A percentile compares a stretch with the other conserved stretches of the same genome.
Evolutionary conservation across 1,139 yeast species (phyloP).

Genomic region (Hansenula lynferdii): DNA sequence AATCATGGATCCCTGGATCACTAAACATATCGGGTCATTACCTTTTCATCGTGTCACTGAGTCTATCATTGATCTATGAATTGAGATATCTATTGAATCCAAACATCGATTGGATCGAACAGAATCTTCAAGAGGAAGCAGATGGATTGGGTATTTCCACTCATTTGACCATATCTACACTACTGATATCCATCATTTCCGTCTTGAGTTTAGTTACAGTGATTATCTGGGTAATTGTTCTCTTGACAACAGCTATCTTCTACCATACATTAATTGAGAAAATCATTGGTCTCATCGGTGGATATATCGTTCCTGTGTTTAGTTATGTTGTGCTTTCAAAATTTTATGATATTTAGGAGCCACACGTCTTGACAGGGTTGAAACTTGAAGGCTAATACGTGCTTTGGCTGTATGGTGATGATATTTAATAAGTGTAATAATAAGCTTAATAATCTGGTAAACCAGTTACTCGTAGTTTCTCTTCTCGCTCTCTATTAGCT

Average conservation of each 20-base stretch:
- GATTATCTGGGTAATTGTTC: constrained; percentile 37
- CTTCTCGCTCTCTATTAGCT: too few species aligned
- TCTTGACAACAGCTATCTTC: constrained; percentile 47
- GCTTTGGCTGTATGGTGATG: too few species aligned
- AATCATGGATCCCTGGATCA: constrained; percentile 44
- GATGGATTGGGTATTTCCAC: not conserved
- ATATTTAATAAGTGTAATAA: too few species aligned
- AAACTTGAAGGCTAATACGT: too few species aligned
- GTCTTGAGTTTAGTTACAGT: not conserved
- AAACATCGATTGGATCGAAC: not conserved
- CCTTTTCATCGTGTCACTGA: constrained; percentile 40
- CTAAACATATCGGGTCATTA: constrained; percentile 58
- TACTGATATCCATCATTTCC: not conserved
- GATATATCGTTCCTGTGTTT: constrained; percentile 22
- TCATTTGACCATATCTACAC: not conserved
- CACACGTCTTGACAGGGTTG: too few species aligned
- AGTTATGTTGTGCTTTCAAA: not conserved
- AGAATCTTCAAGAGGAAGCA: not conserved
- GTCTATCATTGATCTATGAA: constrained; percentile 14
- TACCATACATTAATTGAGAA: constrained; percentile 57
- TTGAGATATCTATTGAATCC: not conserved
- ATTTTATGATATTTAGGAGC: not conserved
- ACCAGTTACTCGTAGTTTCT: too few species aligned
- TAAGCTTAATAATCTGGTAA: too few species aligned
- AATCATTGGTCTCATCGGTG: constrained; percentile 42